A percentile compares a stretch with the other conserved stretches of the same genome.
Evolutionary conservation across 2,329 filamentous ascomycete genomes (phyloP).

Genomic region (Trichoderma polysporum): DNA sequence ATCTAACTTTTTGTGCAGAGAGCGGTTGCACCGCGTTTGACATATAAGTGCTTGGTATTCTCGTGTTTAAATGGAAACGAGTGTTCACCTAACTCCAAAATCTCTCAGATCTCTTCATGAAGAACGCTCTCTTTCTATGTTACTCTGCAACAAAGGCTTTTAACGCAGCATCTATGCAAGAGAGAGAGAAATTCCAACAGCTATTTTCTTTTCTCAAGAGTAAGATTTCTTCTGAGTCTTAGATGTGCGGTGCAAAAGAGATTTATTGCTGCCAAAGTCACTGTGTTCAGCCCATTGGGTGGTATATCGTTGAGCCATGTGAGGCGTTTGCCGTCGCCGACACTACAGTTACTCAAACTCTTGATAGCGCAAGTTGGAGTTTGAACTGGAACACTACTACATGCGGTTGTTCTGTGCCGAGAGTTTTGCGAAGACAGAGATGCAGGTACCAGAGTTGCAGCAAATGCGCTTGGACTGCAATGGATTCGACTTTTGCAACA

Average conservation of each 20-base stretch:
- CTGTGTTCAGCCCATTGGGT: constrained; percentile 12
- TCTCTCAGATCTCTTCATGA: neutral
- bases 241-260: constrained; percentile 19
- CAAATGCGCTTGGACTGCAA: neutral
- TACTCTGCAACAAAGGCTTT: neutral
- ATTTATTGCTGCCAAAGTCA: constrained; percentile 14
- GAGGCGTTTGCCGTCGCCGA: neutral
- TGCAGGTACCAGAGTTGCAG: neutral
- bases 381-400: constrained; percentile 7
- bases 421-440: constrained; percentile 3
- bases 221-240: neutral
- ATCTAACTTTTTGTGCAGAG: neutral
- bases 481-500: neutral
- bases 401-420: constrained; percentile 4
- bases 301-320: constrained; percentile 19
- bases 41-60: neutral
- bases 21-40: neutral
- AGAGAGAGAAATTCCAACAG: neutral
- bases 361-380: neutral
- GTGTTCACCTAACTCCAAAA: neutral
- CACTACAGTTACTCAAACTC: neutral
- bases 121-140: neutral
- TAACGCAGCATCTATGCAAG: neutral
- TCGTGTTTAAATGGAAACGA: neutral
- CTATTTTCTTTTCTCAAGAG: neutral